Conservation (phyloP, 2,329 filamentous ascomycete species). For the Diaporthe citri region DNA sequence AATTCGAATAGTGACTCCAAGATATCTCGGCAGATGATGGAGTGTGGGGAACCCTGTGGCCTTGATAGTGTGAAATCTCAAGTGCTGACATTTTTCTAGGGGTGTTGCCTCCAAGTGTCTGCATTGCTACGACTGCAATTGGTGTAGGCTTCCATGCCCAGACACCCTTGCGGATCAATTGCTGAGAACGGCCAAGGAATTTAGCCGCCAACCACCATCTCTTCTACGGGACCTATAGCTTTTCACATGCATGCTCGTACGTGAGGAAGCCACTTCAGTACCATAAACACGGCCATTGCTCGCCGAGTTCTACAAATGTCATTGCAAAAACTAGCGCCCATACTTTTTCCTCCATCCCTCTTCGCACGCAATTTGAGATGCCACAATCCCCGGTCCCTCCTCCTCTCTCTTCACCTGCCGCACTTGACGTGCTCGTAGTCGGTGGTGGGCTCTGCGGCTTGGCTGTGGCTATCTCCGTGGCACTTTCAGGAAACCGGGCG, state of each 20-base stretch:
- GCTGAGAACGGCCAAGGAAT: neutral
- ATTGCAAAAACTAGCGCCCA: neutral
- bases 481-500: neutral
- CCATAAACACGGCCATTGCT: neutral
- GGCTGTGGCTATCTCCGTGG: slow-evolving; percentile 1
- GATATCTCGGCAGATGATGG: slow-evolving; percentile 3
- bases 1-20: neutral
- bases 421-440: slow-evolving; percentile 19
- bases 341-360: neutral
- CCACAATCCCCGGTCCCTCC: neutral
- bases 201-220: slow-evolving; percentile 4
- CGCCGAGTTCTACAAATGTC: neutral
- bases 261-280: too few relatives aligned
- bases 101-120: neutral
- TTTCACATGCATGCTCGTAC: neutral
- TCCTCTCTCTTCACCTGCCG: neutral
- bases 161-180: neutral
- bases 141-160: neutral
- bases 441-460: slow-evolving; percentile 11
- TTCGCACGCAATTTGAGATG: neutral
- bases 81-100: neutral
- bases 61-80: neutral
- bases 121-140: neutral
- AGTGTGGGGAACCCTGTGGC: slow-evolving; percentile 19
- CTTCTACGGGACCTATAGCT: neutral